Base-by-base conservation (phyloP, 164 flowering plant species). In the Dillenia turbinata region DNA sequence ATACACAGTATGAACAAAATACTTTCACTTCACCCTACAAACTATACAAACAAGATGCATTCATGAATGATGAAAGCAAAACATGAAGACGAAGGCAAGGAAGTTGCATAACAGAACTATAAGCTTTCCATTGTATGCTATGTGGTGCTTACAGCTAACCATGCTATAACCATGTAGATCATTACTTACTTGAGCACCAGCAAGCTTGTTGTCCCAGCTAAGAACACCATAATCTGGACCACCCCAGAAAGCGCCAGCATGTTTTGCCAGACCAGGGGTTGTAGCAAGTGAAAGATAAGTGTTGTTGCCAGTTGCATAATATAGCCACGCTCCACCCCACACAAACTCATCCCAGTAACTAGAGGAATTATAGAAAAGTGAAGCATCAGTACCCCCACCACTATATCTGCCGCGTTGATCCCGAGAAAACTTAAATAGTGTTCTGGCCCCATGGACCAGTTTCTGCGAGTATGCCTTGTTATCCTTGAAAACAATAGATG, bases 211-310 rank as follows among this genome's bases (percentile, higher is more conserved):
- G 65, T 94, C 99, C 97, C 97, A 94, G 75, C 92, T 94, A 53
- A 94, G 57, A 2, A 94, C 96, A 52, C 99, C 97, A 70, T 87
- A 88, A 73, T 80, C 85, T 2, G 91, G 96, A 8, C 96, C 93
- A 61, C 97, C 92, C 92, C 90, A 90, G 73, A 90, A 93, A 52
- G 96, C 99, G 73, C 99, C 99, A 48, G 99, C 97, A 77, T 89
- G 97, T 57, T 79, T 92, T 48, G 94, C 97, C 8, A 94, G 56
- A 22, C 73, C 76, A 45, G 85, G 83, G 48, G 69, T 68, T 8
- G 97, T 94, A 57, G 92, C 93, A 66, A 94, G 80, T 62, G 73
- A 75, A 66, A 94, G 92, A 66, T 89, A 92, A 19, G 92, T 67
- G 7, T 62, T 9, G 68, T 94, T 92, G 47, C 99, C 99, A 19